phyloP scores from a whole-genome alignment of 2,329 filamentous ascomycete species.

The Cercospora sojina region DNA sequence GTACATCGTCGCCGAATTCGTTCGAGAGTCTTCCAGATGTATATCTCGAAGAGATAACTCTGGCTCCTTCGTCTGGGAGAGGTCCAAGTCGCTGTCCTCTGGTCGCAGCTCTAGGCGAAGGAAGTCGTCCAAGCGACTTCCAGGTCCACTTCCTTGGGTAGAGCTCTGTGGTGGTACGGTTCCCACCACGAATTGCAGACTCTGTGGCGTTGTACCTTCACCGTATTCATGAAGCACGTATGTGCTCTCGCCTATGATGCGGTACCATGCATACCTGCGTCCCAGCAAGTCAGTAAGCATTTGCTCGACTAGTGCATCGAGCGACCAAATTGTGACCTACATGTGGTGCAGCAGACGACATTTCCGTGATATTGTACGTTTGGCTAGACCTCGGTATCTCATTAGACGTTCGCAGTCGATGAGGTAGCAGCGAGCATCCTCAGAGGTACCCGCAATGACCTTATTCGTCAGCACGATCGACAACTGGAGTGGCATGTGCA shows the following conservation, averaged over 20 bases:
- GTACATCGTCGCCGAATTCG: conserved; percentile 40
- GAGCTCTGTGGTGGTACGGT: not conserved
- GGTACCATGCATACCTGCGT: conserved; percentile 38
- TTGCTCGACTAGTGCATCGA: no score
- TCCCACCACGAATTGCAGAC: not conserved
- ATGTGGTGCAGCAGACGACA: conserved; percentile 44
- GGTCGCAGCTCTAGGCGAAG: conserved; percentile 39
- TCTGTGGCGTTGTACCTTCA: not conserved
- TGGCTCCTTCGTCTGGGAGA: conserved; percentile 41
- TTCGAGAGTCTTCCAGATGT: conserved; percentile 42
- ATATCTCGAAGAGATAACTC: conserved; percentile 40
- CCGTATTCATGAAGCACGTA: conserved; percentile 30
- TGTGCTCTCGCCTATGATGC: conserved; percentile 36
- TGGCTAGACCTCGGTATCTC: conserved; percentile 40
- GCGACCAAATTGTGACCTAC: not conserved
- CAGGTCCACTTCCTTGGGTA: not conserved
- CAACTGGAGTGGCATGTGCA: not conserved
- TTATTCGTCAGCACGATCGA: not conserved
- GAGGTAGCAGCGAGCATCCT: conserved; percentile 40
- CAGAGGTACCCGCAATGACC: conserved; percentile 26
- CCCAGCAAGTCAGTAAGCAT: not conserved
- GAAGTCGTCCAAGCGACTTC: conserved; percentile 42
- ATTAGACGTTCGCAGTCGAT: conserved; percentile 43
- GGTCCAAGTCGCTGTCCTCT: conserved; percentile 43
- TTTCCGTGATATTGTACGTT: conserved; percentile 40